A percentile compares a stretch with the other conserved stretches of the same genome.
Evolutionary conservation across 169 alveolate genomes (phyloP).

Genomic region (Babesia caballi): DNA sequence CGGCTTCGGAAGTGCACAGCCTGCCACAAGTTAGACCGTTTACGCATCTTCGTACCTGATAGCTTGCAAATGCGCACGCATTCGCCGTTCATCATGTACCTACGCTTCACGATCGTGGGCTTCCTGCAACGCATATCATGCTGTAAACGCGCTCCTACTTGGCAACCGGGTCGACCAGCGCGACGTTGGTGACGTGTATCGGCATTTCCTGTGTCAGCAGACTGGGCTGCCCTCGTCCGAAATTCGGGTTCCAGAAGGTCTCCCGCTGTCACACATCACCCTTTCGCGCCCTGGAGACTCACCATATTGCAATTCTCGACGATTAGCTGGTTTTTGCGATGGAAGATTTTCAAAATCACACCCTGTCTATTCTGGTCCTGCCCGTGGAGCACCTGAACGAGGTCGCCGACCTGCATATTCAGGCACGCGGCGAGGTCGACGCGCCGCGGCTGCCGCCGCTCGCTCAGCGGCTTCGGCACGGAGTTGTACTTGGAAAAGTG

Average conservation of each 20-base stretch:
- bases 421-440: constrained; percentile 77
- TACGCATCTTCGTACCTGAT: constrained; percentile 64
- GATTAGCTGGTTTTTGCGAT: constrained; percentile 77
- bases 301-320: constrained; percentile 88
- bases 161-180: constrained; percentile 86
- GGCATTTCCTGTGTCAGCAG: constrained; percentile 85
- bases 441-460: constrained; percentile 70
- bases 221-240: constrained; percentile 64
- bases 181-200: constrained; percentile 85
- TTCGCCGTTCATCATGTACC: constrained; percentile 85
- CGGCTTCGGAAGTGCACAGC: constrained; percentile 78
- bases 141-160: constrained; percentile 39
- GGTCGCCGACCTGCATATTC: constrained; percentile 80
- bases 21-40: background rate
- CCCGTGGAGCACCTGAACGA: constrained; percentile 86
- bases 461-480: constrained; percentile 77
- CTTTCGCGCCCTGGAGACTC: background rate
- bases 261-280: constrained; percentile 46
- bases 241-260: constrained; percentile 81
- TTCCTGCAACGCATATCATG: constrained; percentile 52
- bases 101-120: constrained; percentile 85
- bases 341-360: constrained; percentile 75
- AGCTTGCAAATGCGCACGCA: constrained; percentile 85
- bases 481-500: constrained; percentile 79
- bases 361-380: constrained; percentile 83